These are phyloP conservation scores for Spiraea crenata DNA, from an alignment of 331 rosid genomes.

Conservation along the genomic window DNA sequence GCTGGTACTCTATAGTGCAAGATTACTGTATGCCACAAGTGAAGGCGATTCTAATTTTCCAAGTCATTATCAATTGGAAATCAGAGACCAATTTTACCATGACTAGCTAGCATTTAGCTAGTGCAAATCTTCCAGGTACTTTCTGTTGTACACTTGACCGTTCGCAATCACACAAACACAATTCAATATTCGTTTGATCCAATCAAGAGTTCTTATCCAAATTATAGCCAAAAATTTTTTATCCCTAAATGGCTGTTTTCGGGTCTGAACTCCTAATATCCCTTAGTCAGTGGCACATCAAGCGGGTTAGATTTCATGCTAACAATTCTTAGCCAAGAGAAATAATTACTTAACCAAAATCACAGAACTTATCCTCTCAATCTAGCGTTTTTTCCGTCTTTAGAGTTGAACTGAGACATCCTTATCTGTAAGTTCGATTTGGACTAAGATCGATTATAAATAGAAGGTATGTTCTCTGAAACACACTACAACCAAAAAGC, in stretches of 20 bases:
- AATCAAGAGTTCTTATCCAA: neutral
- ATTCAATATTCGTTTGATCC: neutral
- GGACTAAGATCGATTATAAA: no score
- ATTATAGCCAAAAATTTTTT: neutral
- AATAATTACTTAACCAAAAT: neutral
- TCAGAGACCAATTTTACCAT: neutral
- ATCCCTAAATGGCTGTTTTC: no score
- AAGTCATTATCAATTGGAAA: neutral
- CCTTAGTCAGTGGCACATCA: conserved; percentile 17
- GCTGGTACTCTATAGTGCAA: neutral
- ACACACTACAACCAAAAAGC: no score
- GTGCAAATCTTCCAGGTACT: neutral
- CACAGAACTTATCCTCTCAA: neutral
- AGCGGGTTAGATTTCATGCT: conserved; percentile 17
- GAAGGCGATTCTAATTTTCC: conserved; percentile 8
- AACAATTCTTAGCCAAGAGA: conserved; percentile 5
- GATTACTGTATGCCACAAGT: neutral
- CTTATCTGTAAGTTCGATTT: no score
- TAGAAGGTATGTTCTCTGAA: no score
- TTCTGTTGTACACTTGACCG: neutral
- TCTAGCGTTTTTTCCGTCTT: neutral
- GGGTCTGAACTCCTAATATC: neutral
- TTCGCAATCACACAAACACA: neutral
- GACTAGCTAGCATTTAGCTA: neutral
- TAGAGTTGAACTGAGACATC: neutral